A percentile compares a stretch with the other conserved stretches of the same genome.
phyloP scores from a whole-genome alignment of 139 green algal species.

The Deuterostichococcus epilithicus region DNA sequence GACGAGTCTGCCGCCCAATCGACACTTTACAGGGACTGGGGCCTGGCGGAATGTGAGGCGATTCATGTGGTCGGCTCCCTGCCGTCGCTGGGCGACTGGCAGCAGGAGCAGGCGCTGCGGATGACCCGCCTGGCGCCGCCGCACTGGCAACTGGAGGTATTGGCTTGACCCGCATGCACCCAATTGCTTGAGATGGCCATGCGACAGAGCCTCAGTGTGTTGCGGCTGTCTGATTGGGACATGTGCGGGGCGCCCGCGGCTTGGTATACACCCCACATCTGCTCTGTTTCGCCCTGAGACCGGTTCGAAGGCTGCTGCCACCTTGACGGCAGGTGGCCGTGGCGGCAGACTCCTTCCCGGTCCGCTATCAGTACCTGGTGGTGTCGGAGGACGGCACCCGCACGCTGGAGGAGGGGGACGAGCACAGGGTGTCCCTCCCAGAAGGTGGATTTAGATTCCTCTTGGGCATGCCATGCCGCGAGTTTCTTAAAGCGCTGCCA shows the following conservation, averaged over 20 bases:
- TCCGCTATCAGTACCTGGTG: conserved; percentile 87
- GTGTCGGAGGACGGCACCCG: conserved; percentile 3
- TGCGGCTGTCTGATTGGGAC: background rate
- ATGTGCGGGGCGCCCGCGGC: background rate
- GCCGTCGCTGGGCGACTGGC: conserved; percentile 71
- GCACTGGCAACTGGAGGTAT: conserved; percentile 51
- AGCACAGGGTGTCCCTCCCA: conserved; percentile 11
- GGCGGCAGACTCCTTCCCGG: conserved; percentile 58
- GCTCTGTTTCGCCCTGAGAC: background rate
- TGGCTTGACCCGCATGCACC: too few species aligned
- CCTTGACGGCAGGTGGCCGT: conserved; percentile 44
- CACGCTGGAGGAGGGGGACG: conserved; percentile 25
- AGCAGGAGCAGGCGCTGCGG: conserved; percentile 57
- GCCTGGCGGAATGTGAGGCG: conserved; percentile 33
- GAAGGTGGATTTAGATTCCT: background rate
- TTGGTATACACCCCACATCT: background rate
- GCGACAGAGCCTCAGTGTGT: conserved; percentile 1
- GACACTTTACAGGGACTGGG: conserved; percentile 30
- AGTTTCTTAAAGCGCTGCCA: too few species aligned
- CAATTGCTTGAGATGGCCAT: background rate
- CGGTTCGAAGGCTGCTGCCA: background rate
- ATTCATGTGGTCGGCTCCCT: conserved; percentile 64
- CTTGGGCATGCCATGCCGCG: background rate
- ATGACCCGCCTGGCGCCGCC: conserved; percentile 26
- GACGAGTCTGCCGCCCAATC: too few species aligned